Base-by-base conservation (phyloP, 495 filamentous ascomycete genomes). In the Lasiosphaeriaceae sp. region DNA sequence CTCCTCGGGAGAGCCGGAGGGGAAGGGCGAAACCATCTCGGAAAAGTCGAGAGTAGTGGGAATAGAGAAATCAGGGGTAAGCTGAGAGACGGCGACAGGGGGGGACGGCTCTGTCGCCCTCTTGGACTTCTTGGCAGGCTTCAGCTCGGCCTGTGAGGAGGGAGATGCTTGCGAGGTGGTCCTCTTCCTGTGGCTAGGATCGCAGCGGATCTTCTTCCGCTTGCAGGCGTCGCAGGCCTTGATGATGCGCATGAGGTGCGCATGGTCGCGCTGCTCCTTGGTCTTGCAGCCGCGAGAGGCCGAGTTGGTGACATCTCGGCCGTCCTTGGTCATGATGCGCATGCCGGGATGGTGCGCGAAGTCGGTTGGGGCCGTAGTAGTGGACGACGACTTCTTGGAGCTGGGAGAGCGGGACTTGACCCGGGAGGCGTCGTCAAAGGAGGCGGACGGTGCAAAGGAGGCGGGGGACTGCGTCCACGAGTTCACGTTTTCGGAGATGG, bases 211-310 rank as follows among this genome's bases (percentile, higher is more conserved):
- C 75, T 83, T 83, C 73, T 80, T 83, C 61, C 64, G 67, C 59
- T 72, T 63, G 74, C 80, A 83, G 49, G 74, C 59, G 37, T 81
- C 79, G 66, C 80, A 83, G 16, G 80, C 80, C 71, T 82, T 82
- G 65, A 83, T 78, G 63, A 79, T 79, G 23, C 80, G 66, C 80
- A 83, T 83, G 29, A 81, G 64, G 55, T 81, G 78, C 8, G 80
- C 80, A 62, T 82, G 80, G 50, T 83, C 80, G 22, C 80, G 72
- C 66, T 83, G 80, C 71, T 83, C 80, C 76, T 81, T 81, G 35
- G 80, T 80, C 73, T 83, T 83, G 66, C 76, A 80, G 20, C 80
- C 80, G 20, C 80, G 75, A 19, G 79, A 81, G 21, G 78, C 77
- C 16, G 76, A 76, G 70, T 78, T 78, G 48, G 80, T 83, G 46